These are phyloP conservation scores for Venturia effusa DNA, from an alignment of 2,329 filamentous ascomycete genomes.

Conservation along the genomic window DNA sequence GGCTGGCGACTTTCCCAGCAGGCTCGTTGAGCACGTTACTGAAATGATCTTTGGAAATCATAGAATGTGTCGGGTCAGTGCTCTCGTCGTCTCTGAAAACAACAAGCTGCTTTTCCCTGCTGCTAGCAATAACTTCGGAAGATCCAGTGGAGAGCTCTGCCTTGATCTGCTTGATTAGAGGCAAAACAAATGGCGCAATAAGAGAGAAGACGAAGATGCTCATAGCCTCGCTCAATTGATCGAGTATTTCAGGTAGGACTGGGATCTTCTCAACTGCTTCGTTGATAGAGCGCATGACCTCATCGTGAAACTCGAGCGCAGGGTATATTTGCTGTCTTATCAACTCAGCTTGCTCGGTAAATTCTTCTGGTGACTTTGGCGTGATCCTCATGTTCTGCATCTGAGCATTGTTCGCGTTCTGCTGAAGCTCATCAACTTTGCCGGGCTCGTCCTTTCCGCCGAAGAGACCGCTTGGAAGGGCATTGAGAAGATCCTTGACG, in stretches of 20 bases:
- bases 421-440: constrained; percentile 70
- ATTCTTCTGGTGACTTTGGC: constrained; percentile 73
- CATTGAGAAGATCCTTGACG: constrained; percentile 67
- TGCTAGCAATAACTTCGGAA: constrained; percentile 76
- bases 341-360: constrained; percentile 64
- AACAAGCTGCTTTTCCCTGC: constrained; percentile 70
- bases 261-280: constrained; percentile 77
- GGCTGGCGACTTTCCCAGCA: constrained; percentile 70
- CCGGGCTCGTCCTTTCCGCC: constrained; percentile 62
- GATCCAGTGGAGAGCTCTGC: constrained; percentile 77
- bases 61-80: constrained; percentile 82
- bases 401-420: constrained; percentile 62
- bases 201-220: constrained; percentile 87
- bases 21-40: constrained; percentile 81
- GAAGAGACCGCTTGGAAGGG: constrained; percentile 71
- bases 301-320: constrained; percentile 82
- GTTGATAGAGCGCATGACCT: constrained; percentile 69
- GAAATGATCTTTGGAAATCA: constrained; percentile 95
- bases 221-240: constrained; percentile 78
- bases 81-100: constrained; percentile 72
- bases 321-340: constrained; percentile 75
- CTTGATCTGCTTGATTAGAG: constrained; percentile 79
- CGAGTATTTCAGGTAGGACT: constrained; percentile 70
- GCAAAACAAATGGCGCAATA: constrained; percentile 77
- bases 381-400: constrained; percentile 64